phyloP scores from a whole-genome alignment of 345 rosid species.

The Lepidium africanum region DNA sequence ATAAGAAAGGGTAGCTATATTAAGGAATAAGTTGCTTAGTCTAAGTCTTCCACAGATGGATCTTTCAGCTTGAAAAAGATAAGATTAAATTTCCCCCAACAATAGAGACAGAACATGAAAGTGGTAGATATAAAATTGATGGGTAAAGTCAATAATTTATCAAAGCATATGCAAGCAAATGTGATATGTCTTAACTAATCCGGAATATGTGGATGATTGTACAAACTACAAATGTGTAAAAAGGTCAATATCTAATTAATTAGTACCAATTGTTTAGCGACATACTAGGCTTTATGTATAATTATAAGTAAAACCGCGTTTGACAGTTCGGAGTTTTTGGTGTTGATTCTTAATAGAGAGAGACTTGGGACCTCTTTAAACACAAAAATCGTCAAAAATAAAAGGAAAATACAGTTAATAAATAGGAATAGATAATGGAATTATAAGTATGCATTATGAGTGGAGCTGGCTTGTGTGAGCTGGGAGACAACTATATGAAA shows the following conservation, averaged over 20 bases:
- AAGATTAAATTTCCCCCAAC: background rate
- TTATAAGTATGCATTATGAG: constrained; percentile 9
- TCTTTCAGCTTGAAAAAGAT: background rate
- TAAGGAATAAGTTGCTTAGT: background rate
- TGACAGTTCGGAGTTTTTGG: too few relatives aligned
- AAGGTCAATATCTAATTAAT: background rate
- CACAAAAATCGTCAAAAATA: too few relatives aligned
- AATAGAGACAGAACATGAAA: background rate
- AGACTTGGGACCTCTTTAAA: too few relatives aligned
- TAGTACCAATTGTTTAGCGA: background rate
- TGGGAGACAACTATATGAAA: constrained; percentile 23
- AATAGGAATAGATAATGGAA: background rate
- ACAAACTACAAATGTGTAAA: background rate
- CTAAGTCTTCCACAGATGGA: background rate
- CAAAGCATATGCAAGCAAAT: background rate
- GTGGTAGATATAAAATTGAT: background rate
- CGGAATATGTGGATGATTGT: background rate
- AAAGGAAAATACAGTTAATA: too few relatives aligned
- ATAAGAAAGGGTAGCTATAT: background rate
- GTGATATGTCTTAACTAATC: background rate
- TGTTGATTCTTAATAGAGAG: too few relatives aligned
- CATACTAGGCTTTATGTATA: too few relatives aligned
- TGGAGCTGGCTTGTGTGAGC: constrained; percentile 26
- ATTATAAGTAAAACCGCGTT: too few relatives aligned
- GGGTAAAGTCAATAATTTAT: background rate